A percentile compares a stretch with the other conserved stretches of the same genome.
These are phyloP conservation scores for Balakata baccata DNA, from an alignment of 345 rosid species.

Conservation along the genomic window DNA sequence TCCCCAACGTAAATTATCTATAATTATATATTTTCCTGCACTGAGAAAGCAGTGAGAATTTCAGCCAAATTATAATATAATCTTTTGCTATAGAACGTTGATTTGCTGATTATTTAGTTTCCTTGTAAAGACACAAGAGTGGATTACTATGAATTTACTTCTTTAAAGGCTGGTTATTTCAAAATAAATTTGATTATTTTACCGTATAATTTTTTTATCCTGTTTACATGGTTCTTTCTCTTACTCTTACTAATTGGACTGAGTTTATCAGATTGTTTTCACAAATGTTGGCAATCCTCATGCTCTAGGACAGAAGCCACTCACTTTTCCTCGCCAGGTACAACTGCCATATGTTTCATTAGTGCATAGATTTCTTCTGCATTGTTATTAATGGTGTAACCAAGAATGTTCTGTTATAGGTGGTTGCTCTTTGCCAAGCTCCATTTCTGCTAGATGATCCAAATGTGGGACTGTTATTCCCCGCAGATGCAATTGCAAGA, in stretches of 20 bases:
- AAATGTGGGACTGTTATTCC: conserved; percentile 83
- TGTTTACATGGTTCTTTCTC: not conserved
- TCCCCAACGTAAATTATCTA: not conserved
- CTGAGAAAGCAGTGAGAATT: not conserved
- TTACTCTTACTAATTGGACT: conserved; percentile 18
- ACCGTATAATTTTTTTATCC: not conserved
- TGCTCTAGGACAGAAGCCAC: conserved; percentile 94
- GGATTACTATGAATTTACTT: not conserved
- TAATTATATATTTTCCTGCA: not conserved
- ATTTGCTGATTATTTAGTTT: not conserved
- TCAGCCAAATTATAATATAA: conserved; percentile 2
- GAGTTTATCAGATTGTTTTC: conserved; percentile 69
- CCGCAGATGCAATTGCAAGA: conserved; percentile 92
- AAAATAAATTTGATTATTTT: not conserved
- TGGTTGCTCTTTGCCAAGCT: conserved; percentile 97
- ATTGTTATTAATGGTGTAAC: conserved; percentile 21
- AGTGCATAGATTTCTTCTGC: not conserved
- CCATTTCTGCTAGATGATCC: conserved; percentile 95
- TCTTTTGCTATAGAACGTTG: not conserved
- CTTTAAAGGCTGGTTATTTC: not conserved
- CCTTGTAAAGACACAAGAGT: not conserved
- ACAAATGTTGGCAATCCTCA: conserved; percentile 99
- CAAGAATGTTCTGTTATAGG: conserved; percentile 43
- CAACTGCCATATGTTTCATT: not conserved
- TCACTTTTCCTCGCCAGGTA: conserved; percentile 96